Evolutionary conservation across 768 basidiomycete genomes (phyloP), one percentile per base, ranked within the genome.

Genomic region (Cystofilobasidium ferigula): DNA sequence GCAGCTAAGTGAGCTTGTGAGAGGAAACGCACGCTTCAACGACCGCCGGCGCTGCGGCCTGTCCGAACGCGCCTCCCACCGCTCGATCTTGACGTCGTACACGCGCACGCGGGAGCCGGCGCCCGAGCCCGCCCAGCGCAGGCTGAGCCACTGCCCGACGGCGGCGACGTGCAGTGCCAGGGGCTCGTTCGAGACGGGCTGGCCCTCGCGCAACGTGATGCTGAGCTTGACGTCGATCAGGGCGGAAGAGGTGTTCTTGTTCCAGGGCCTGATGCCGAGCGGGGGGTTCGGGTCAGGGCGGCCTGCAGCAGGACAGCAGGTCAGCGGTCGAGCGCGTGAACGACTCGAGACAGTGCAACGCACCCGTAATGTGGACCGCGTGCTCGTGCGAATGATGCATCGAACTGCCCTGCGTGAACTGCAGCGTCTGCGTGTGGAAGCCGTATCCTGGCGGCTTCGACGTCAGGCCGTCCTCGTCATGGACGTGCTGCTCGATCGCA

Each of bases 21-120:
- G 24, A 24, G 45, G 45, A 42, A 42, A 54, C 28, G 28, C 2
- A 54, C 30, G 51, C 30, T 32, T 54, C 8, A 54, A 28, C 30
- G 51, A 54, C 18, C n/a, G 28, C 3, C 18, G 18, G 13, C 16
- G 18, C 28, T 32, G 2, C 9, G 51, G 51, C 51, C 32, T 54
- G 51, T 32, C 30, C 2, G 26, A 16, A 3, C 51, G 26, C 28
- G 51, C 8, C 51, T 28, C 30, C 51, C 51, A 54, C 18, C 51
- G 26, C 51, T 54, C 51, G 20, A 54, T 54, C 51, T 18, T 32
- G 16, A 54, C 28, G 28, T 54, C 51, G 51, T 54, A 54, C 28
- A 16, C 26, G 12, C 51, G 26, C 28, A 32, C 7, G 26, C 30
- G 51, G 13, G 14, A 26, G 28, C 3, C 14, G 13, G 51, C 6